Evolutionary conservation across 768 basidiomycete species (phyloP).

Genomic region (Hydnomerulius pinastri): DNA sequence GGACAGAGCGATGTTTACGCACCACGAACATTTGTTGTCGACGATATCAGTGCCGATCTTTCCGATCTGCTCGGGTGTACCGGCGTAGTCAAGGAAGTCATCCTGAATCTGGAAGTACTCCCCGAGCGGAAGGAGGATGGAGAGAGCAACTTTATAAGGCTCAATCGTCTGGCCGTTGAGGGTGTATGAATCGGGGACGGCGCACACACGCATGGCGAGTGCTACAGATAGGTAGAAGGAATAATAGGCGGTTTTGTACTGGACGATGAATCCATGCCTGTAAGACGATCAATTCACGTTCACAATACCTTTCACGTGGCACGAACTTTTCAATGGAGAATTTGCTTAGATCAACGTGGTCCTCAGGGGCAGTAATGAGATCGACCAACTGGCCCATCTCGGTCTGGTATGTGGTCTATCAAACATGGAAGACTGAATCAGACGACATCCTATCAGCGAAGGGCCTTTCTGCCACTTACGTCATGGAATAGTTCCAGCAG

Average conservation of each 20-base stretch:
- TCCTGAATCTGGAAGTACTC: constrained; percentile 99
- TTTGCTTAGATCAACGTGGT: constrained; percentile 79
- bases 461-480: constrained; percentile 35
- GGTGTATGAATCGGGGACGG: constrained; percentile 54
- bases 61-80: constrained; percentile 87
- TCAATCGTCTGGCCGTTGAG: constrained; percentile 42
- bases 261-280: constrained; percentile 89
- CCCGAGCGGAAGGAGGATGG: constrained; percentile 88
- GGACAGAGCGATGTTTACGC: constrained; percentile 82
- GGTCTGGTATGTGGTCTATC: constrained; percentile 75
- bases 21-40: constrained; percentile 99
- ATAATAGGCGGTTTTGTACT: constrained; percentile 98
- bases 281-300: neutral
- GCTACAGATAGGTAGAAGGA: constrained; percentile 99
- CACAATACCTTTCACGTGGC: neutral
- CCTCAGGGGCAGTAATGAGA: constrained; percentile 93
- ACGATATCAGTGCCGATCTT: constrained; percentile 98
- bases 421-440: neutral
- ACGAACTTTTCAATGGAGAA: constrained; percentile 85
- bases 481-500: constrained; percentile 92
- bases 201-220: constrained; percentile 81
- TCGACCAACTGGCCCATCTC: constrained; percentile 97
- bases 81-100: constrained; percentile 93
- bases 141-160: constrained; percentile 72
- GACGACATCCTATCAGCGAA: neutral